These are phyloP conservation scores for Eucalyptus grandis DNA, from an alignment of 345 rosid genomes.

Conservation along the genomic window DNA sequence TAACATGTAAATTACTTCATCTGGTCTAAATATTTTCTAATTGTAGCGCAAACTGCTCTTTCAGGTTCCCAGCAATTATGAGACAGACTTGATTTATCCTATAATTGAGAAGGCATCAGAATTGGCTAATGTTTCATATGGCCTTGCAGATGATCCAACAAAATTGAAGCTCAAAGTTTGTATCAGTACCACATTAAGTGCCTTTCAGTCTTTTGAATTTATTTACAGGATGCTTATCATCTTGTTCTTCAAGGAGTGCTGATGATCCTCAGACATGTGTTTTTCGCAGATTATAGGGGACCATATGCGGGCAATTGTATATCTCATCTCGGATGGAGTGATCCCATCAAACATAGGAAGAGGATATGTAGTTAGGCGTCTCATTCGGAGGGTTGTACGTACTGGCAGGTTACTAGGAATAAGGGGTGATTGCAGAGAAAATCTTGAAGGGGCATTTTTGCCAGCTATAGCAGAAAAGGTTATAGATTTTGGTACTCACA, in stretches of 20 bases:
- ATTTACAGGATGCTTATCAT: not conserved
- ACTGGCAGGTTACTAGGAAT: constrained; percentile 77
- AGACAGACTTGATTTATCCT: constrained; percentile 93
- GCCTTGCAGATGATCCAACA: constrained; percentile 34
- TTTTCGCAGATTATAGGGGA: constrained; percentile 67
- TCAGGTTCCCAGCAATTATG: constrained; percentile 93
- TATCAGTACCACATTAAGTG: not conserved
- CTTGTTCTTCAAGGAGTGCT: not conserved
- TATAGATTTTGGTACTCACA: constrained; percentile 62
- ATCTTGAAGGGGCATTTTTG: constrained; percentile 56
- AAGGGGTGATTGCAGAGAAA: constrained; percentile 42
- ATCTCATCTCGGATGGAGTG: constrained; percentile 90
- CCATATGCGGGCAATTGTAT: constrained; percentile 82
- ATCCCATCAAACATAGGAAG: constrained; percentile 88
- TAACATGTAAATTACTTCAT: not conserved
- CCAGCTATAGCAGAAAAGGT: constrained; percentile 70
- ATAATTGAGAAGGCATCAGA: constrained; percentile 61
- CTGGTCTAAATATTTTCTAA: not conserved
- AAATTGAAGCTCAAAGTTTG: constrained; percentile 57
- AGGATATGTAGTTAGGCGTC: constrained; percentile 90
- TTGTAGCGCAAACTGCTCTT: not conserved
- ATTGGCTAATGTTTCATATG: constrained; percentile 59
- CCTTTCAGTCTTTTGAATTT: not conserved
- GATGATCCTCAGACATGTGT: not conserved
- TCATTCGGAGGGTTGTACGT: constrained; percentile 88